Evolutionary conservation across 148 eudicot genomes (phyloP), one percentile per base, ranked within the genome.

Genomic region (Tetragonia tetragonoides): DNA sequence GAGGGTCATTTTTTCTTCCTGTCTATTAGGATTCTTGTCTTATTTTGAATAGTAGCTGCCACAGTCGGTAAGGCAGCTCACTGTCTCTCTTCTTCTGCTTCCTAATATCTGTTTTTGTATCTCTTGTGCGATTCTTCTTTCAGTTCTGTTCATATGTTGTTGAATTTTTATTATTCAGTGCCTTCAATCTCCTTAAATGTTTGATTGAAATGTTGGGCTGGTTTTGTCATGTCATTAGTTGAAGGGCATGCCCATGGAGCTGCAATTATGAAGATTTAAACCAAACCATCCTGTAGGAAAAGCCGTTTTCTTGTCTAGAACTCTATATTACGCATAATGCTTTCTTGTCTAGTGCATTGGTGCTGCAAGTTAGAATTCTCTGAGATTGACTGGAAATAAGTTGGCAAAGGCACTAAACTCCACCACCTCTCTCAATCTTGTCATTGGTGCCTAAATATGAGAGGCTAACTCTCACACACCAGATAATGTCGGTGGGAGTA

Each of bases 171-270:
- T 28, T 28, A 28, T 28, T 64, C 37, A 24, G n/a, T 34, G 40
- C 16, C 40, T 64, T 34, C 39, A 24, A 24, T 10, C 40, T 0
- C 21, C 0, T 20, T 28, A 57, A 57, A 16, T 57, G 17, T 57
- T 20, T 54, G 59, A 18, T 57, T 57, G 62, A 1, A 57, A 57
- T 66, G 15, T 66, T 18, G 56, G 12, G 18, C 41, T 41, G 34
- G 17, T 49, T 69, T 17, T 42, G 21, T 69, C 37, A 47, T 69
- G 73, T n/a, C 73, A 69, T 46, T 69, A 47, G 53, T 57, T 69
- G 53, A 37, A 41, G 54, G 37, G n/a, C 7, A 70, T 70, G 47
- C 57, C 67, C 12, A 20, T 20, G 37, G 24, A 16, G 5, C 12
- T 18, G 17, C 18, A 57, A 18, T 57, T 16, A 53, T 53, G 59